Base-by-base conservation (phyloP, 2,329 filamentous ascomycete genomes). In the Periconia macrospinosa region DNA sequence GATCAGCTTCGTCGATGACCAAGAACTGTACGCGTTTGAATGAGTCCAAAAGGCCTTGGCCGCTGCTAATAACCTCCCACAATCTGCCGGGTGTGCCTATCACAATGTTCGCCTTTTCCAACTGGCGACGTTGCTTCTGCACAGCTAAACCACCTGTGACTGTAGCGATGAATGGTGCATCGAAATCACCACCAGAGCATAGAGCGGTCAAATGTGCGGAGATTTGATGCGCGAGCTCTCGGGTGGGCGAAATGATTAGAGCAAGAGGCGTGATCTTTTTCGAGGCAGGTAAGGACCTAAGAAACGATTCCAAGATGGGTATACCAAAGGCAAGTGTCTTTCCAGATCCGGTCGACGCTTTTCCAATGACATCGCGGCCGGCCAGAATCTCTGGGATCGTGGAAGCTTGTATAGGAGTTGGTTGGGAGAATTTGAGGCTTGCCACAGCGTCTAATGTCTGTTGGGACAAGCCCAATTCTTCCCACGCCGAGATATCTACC, bases 251-350 rank as follows among this genome's bases (percentile, higher is more conserved):
- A 2, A 99, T 80, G 37, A 99, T 86, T 42, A 99, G 76, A 0
- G 92, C 70, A 10, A 68, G 89, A 1, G 76, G 74, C 54, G 79
- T 77, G 20, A 78, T 74, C 46, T 71, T 50, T 71, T 73, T 58
- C 30, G 55, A 20, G 40, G 56, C 52, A 69, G 68, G 55, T 83
- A 55, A 53, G 6, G 59, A 57, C 11, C 63, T 82, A 7, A 99
- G 76, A 80, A 88, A 97, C 51, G 83, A 82, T 73, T 99, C 92
- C 10, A 97, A 79, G 52, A 99, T 94, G 0, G 94, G 94, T 57
- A 99, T 92, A 1, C 89, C 91, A 73, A 96, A 99, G 0, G 94
- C 93, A 43, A 99, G 79, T 0, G 94, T 99, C 76, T 99, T 99
- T 63, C 94, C 94, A 14, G 94, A 97, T 60, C 94, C 94, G 0